A percentile compares a stretch with the other conserved stretches of the same genome.
These are phyloP conservation scores for Magnusiomyces paraingens DNA, from an alignment of 1,139 yeast genomes.

Conservation along the genomic window DNA sequence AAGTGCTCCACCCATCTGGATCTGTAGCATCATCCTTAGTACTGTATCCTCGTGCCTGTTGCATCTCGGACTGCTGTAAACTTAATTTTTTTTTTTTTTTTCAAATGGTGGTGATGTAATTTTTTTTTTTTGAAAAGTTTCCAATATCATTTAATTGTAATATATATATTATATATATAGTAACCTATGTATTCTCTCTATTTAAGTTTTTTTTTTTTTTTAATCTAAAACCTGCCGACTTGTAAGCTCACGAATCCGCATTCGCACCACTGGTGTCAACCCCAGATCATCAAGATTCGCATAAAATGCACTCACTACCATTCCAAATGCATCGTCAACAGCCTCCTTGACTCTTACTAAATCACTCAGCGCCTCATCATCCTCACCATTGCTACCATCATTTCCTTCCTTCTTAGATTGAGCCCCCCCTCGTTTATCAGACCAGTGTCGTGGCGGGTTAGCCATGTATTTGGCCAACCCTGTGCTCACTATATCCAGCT, in stretches of 20 bases:
- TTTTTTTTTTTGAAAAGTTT: no score
- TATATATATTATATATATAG: no score
- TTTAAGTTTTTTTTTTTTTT: no score
- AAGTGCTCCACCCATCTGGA: slow-evolving; percentile 48
- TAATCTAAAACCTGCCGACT: no score
- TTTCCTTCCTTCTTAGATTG: slow-evolving; percentile 1
- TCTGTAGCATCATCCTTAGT: not conserved
- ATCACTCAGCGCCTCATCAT: not conserved
- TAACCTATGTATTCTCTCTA: no score
- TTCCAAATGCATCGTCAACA: not conserved
- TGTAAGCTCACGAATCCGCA: not conserved
- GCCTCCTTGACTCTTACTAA: not conserved
- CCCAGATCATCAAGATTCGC: slow-evolving; percentile 1
- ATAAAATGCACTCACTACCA: not conserved
- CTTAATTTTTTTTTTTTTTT: no score
- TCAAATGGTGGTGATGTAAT: no score
- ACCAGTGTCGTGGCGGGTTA: slow-evolving; percentile 33
- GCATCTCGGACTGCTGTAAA: no score
- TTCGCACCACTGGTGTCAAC: not conserved
- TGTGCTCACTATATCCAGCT: slow-evolving; percentile 25
- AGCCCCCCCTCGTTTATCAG: slow-evolving; percentile 24
- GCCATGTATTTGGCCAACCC: slow-evolving; percentile 24
- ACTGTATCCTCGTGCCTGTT: no score
- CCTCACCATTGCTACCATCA: not conserved
- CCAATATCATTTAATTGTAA: no score